Evolutionary conservation across 345 rosid genomes (phyloP), one percentile per base, ranked within the genome.

Genomic region (Streptanthus diversifolius): DNA sequence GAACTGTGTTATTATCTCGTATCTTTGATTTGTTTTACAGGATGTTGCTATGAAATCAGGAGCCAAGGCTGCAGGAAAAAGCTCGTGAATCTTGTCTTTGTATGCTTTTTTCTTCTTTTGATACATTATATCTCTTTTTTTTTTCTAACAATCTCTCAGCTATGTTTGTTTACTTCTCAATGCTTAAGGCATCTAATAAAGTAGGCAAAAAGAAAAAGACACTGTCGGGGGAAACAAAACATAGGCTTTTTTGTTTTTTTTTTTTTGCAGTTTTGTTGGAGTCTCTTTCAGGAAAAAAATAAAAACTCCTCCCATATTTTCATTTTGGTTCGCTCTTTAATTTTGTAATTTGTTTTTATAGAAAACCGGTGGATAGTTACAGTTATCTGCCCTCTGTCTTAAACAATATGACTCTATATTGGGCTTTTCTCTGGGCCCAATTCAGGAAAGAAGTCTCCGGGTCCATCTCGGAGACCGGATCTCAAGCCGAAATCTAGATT

Each of bases 11-110:
- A n/a, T 59, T 24, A 33, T 71, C 59, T 37, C 7, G 36, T 53
- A 21, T 53, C 55, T 22, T 60, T 60, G 0, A 5, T 10, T 39
- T 44, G 7, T 68, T 33, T 30, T 7, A 17, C 86, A 89, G 90
- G 95, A 27, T 91, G 90, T 76, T 87, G 93, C 88, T 91, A 87
- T 80, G 96, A 90, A 77, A 86, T 90, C 60, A 83, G 93, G 84
- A 80, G 89, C 89, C 53, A 73, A 88, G 77, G 80, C 53, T 75
- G 80, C 81, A 74, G 76, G 66, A 14, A 59, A 59, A 69, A 81
- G 77, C 70, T 69, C 84, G 18, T 82, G 78, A 81, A 32, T 67
- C 41, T 62, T n/a, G 43, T 66, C 72, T 65, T 66, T 73, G 48
- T 53, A 61, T 24, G 24, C 58, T 15, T 65, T 73, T 13, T 39